Percentiles rank a stretch among this genome's conserved stretches.
Evolutionary conservation across 495 filamentous ascomycete species (phyloP).

Genomic region (Xylaria cubensis): DNA sequence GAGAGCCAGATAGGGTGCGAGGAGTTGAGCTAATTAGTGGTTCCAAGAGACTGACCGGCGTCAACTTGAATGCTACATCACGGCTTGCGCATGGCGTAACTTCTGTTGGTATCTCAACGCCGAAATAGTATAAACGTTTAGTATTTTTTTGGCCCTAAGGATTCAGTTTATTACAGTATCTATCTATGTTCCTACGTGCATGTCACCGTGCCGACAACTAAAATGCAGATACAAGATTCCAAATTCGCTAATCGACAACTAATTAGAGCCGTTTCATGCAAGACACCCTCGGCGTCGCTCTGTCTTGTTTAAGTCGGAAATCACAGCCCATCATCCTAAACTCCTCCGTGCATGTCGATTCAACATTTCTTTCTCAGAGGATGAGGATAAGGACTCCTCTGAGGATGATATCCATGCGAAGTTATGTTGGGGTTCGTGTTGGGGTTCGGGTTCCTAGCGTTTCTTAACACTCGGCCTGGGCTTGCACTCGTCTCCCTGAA

Average conservation of each 20-base stretch:
- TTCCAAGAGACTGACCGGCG: neutral
- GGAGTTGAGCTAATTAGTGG: neutral
- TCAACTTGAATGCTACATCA: neutral
- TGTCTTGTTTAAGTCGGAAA: neutral
- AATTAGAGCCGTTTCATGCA: neutral
- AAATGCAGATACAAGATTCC: neutral
- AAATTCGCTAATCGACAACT: neutral
- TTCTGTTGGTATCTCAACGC: too few relatives aligned
- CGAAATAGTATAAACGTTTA: too few relatives aligned
- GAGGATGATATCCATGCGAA: neutral
- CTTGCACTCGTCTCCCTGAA: slow-evolving; percentile 80
- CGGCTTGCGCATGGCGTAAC: too few relatives aligned
- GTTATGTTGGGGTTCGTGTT: neutral
- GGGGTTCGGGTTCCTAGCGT: slow-evolving; percentile 52
- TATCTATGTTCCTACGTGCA: neutral
- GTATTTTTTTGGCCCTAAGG: too few relatives aligned
- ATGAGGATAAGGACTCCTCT: neutral
- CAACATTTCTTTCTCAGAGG: neutral
- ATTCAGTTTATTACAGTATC: neutral
- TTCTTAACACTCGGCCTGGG: slow-evolving; percentile 75
- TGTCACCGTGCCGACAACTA: neutral
- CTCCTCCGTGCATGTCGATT: neutral
- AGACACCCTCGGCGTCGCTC: neutral
- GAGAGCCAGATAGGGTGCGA: neutral
- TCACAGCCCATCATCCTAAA: neutral